phyloP scores from a whole-genome alignment of 75 land plant genomes.

The Pinus albicaulis region DNA sequence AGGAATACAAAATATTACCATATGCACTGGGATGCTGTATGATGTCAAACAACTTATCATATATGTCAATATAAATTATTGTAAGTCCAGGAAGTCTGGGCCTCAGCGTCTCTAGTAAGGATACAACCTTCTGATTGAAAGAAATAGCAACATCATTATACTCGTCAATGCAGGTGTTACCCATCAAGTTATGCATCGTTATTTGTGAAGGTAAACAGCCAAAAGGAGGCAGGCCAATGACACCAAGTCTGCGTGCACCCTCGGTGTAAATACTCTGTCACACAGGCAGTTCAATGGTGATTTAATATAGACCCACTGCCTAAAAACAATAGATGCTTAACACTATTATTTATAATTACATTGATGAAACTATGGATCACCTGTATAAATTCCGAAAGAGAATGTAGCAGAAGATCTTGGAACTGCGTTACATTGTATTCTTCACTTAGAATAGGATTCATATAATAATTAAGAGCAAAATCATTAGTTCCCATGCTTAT shows the following conservation, averaged over 20 bases:
- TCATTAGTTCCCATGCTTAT: slow-evolving; percentile 77
- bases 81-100: slow-evolving; percentile 5
- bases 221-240: too few relatives aligned
- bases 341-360: not conserved
- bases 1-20: slow-evolving; percentile 9
- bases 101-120: not conserved
- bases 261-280: too few relatives aligned
- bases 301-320: too few relatives aligned
- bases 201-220: slow-evolving; percentile 60
- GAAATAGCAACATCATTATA: slow-evolving; percentile 16
- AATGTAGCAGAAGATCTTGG: slow-evolving; percentile 39
- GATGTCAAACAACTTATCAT: slow-evolving; percentile 22
- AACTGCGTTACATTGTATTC: slow-evolving; percentile 38
- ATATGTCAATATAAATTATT: slow-evolving; percentile 34
- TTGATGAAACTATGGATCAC: slow-evolving; percentile 14
- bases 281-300: too few relatives aligned
- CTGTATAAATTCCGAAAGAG: slow-evolving; percentile 22
- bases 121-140: too few relatives aligned
- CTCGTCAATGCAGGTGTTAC: slow-evolving; percentile 20
- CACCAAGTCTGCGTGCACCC: too few relatives aligned
- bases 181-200: slow-evolving; percentile 25
- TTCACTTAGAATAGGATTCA: slow-evolving; percentile 52
- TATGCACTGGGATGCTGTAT: slow-evolving; percentile 30
- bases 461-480: slow-evolving; percentile 75
- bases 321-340: too few relatives aligned